Evolutionary conservation across 495 filamentous ascomycete species (phyloP).

Genomic region (Cladorrhinum samala): DNA sequence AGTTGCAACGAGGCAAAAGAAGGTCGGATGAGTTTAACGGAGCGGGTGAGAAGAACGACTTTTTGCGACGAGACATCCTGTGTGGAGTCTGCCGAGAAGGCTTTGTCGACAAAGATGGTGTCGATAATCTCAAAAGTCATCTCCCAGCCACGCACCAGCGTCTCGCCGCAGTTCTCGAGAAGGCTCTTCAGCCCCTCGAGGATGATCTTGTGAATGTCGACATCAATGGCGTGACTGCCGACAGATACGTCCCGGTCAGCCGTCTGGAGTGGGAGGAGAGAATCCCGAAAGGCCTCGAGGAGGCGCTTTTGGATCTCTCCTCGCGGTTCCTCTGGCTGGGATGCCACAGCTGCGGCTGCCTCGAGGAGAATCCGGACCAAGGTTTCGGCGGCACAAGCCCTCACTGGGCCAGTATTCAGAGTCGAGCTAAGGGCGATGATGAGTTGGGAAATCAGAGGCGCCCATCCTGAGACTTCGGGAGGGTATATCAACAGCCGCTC

Average conservation of each 20-base stretch:
- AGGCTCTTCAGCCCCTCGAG: conserved; percentile 76
- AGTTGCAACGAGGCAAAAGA: conserved; percentile 86
- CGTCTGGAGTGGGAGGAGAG: conserved; percentile 42
- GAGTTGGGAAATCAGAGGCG: conserved; percentile 60
- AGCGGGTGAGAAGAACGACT: conserved; percentile 45
- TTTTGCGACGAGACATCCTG: conserved; percentile 17
- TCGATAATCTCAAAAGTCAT: conserved; percentile 78
- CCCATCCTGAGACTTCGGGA: conserved; percentile 66
- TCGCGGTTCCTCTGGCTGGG: conserved; percentile 43
- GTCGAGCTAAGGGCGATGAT: conserved; percentile 56
- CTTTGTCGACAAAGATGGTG: conserved; percentile 62
- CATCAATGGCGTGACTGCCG: conserved; percentile 52
- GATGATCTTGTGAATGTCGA: conserved; percentile 76
- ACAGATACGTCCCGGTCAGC: conserved; percentile 44
- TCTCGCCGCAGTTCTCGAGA: conserved; percentile 84
- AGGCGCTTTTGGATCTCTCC: conserved; percentile 62
- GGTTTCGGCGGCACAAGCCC: conserved; percentile 65
- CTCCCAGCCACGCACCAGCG: conserved; percentile 74
- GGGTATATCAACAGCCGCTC: conserved; percentile 61
- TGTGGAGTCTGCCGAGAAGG: conserved; percentile 18
- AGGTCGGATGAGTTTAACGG: conserved; percentile 68
- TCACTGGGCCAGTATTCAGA: conserved; percentile 50
- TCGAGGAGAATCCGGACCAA: conserved; percentile 67
- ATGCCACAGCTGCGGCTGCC: conserved; percentile 48
- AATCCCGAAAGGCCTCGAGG: conserved; percentile 57